Conservation (phyloP, 139 green algal species). For the Chlamydomonas sp. region DNA sequence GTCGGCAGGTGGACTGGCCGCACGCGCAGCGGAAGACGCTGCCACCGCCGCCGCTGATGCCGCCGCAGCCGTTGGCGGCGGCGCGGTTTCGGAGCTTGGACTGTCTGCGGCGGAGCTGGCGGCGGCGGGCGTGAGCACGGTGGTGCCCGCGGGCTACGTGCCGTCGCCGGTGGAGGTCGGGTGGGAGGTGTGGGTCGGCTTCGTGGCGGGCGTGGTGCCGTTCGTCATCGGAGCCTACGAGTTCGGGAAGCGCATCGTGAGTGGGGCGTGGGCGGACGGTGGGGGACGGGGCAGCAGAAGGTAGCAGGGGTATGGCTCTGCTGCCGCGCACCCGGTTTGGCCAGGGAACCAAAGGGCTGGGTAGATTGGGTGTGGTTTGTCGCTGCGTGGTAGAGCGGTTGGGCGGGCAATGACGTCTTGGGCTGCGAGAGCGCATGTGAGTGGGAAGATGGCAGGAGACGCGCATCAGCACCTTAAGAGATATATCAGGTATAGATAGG, state of each 20-base stretch:
- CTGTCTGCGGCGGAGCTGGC: conserved; percentile 1
- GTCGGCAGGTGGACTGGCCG: no score
- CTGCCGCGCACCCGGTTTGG: no score
- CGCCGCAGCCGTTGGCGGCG: background rate
- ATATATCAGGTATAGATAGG: no score
- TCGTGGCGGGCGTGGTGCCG: conserved; percentile 74
- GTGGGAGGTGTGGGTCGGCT: conserved; percentile 79
- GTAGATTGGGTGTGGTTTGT: background rate
- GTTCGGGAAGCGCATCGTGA: conserved; percentile 89
- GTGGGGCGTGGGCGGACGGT: conserved; percentile 1
- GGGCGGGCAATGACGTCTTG: no score
- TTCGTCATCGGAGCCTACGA: conserved; percentile 85
- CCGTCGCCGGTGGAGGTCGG: conserved; percentile 43
- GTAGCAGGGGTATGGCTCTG: no score
- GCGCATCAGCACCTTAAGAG: no score
- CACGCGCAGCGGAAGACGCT: background rate
- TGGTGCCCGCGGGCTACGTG: conserved; percentile 39
- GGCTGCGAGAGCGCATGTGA: no score
- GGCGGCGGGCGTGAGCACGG: background rate
- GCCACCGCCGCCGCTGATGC: background rate
- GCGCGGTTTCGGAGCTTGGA: background rate
- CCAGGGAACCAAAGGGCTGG: no score
- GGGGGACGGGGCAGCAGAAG: no score
- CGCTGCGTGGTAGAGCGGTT: no score
- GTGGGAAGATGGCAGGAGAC: no score